A percentile compares a stretch with the other conserved stretches of the same genome.
Conservation (phyloP, 108 stramenopile species). For the Chaetoceros tenuissimus region DNA sequence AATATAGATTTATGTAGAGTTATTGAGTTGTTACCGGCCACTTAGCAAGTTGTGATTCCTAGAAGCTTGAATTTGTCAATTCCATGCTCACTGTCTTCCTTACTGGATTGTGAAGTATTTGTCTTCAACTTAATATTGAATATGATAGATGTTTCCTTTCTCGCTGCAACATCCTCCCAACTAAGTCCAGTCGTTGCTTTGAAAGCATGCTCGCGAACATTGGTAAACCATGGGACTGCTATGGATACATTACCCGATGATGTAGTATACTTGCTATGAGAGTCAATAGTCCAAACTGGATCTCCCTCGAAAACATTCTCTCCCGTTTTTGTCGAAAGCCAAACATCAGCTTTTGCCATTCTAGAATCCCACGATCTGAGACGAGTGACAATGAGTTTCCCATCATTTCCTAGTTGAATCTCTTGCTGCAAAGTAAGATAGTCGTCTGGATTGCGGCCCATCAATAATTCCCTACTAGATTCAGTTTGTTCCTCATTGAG, state of each 20-base stretch:
- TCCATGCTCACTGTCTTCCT: not conserved
- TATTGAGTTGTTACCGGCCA: too few species aligned
- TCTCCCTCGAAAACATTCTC: slow-evolving; percentile 7
- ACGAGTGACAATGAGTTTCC: slow-evolving; percentile 1
- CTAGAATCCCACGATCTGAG: slow-evolving; percentile 9
- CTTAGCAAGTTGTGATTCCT: slow-evolving; percentile 6
- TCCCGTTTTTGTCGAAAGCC: not conserved
- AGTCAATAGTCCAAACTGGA: slow-evolving; percentile 11
- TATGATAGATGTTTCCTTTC: too few species aligned
- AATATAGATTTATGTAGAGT: too few species aligned
- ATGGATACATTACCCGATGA: too few species aligned
- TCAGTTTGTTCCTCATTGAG: not conserved
- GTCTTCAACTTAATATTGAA: not conserved
- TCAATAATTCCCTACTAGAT: not conserved
- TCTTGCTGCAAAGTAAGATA: not conserved
- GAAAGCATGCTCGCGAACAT: not conserved
- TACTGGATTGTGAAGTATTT: not conserved
- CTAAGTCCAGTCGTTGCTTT: not conserved
- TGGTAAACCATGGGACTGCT: slow-evolving; percentile 1
- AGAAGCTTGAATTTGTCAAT: slow-evolving; percentile 10
- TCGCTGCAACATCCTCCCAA: not conserved
- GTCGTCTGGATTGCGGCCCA: not conserved
- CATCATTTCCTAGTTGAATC: not conserved
- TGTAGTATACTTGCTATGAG: not conserved
- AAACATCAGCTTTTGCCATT: slow-evolving; percentile 11